These are phyloP conservation scores for Ilyonectria mors-panacis DNA, from an alignment of 2,329 filamentous ascomycete genomes.

Conservation along the genomic window DNA sequence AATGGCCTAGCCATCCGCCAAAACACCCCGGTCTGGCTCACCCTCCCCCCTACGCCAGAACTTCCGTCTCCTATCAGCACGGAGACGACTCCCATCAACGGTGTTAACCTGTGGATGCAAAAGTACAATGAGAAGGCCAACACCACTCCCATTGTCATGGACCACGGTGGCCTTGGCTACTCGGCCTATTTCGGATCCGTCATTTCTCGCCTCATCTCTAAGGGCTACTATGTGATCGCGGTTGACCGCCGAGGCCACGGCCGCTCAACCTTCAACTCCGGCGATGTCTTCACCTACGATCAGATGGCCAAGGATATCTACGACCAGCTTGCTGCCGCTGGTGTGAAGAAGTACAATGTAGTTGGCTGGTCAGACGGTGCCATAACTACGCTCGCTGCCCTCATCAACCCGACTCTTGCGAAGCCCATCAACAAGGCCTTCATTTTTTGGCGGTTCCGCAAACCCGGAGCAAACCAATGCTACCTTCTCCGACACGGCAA, in stretches of 20 bases:
- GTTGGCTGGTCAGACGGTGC: slow-evolving; percentile 61
- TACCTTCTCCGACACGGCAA: slow-evolving; percentile 50
- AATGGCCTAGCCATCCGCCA: slow-evolving; percentile 46
- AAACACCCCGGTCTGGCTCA: slow-evolving; percentile 49
- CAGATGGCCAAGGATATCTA: slow-evolving; percentile 56
- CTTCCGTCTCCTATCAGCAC: slow-evolving; percentile 54
- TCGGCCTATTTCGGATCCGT: slow-evolving; percentile 59
- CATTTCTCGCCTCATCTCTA: slow-evolving; percentile 51
- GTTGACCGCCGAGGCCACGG: slow-evolving; percentile 60
- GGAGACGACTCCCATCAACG: slow-evolving; percentile 51
- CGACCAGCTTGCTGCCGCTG: slow-evolving; percentile 49
- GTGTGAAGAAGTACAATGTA: slow-evolving; percentile 51
- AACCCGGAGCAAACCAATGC: slow-evolving; percentile 53
- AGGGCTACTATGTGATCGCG: slow-evolving; percentile 56
- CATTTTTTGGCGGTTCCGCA: slow-evolving; percentile 56
- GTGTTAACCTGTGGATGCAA: slow-evolving; percentile 58
- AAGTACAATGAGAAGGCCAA: slow-evolving; percentile 56
- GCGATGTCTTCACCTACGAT: slow-evolving; percentile 57
- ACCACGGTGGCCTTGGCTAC: slow-evolving; percentile 59
- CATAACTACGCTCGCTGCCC: slow-evolving; percentile 54
- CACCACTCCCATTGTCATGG: slow-evolving; percentile 55
- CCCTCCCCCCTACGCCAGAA: slow-evolving; percentile 56
- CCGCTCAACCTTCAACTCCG: slow-evolving; percentile 54
- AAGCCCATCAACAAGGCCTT: slow-evolving; percentile 57
- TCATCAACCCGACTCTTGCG: slow-evolving; percentile 51